Evolutionary conservation across 208 protist genomes (phyloP).

Genomic region (Leishmania braziliensis): DNA sequence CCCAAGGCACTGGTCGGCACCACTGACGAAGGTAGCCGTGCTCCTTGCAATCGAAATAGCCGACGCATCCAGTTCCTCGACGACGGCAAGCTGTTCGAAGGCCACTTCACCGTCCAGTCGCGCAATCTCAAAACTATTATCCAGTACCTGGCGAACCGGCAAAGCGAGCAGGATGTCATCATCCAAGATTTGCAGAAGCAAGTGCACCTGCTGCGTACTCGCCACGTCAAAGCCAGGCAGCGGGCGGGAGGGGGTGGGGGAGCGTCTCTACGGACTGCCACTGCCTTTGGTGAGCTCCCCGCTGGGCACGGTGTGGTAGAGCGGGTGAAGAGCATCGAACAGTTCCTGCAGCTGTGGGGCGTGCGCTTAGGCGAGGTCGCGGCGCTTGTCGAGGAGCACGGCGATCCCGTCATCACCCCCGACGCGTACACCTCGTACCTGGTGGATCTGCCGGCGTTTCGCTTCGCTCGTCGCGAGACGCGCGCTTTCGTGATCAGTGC

Average conservation of each 20-base stretch:
- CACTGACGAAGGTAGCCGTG: constrained; percentile 33
- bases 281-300: background rate
- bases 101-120: constrained; percentile 87
- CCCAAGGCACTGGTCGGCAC: constrained; percentile 18
- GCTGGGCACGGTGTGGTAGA: constrained; percentile 37
- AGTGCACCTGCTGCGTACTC: constrained; percentile 35
- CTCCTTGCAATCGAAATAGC: constrained; percentile 36
- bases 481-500: constrained; percentile 31
- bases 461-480: constrained; percentile 60
- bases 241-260: constrained; percentile 21
- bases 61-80: constrained; percentile 72
- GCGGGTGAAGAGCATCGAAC: constrained; percentile 64
- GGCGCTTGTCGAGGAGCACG: constrained; percentile 66
- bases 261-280: constrained; percentile 3
- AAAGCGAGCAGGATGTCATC: constrained; percentile 77
- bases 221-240: constrained; percentile 31
- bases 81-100: constrained; percentile 91
- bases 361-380: constrained; percentile 61
- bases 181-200: constrained; percentile 78
- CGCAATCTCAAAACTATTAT: constrained; percentile 81
- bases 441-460: constrained; percentile 73
- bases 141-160: constrained; percentile 71
- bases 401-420: constrained; percentile 78
- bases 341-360: constrained; percentile 79
- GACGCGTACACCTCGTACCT: constrained; percentile 79